Evolutionary conservation across 1,284 basidiomycete species (phyloP).

Genomic region (Moesziomyces sp.): DNA sequence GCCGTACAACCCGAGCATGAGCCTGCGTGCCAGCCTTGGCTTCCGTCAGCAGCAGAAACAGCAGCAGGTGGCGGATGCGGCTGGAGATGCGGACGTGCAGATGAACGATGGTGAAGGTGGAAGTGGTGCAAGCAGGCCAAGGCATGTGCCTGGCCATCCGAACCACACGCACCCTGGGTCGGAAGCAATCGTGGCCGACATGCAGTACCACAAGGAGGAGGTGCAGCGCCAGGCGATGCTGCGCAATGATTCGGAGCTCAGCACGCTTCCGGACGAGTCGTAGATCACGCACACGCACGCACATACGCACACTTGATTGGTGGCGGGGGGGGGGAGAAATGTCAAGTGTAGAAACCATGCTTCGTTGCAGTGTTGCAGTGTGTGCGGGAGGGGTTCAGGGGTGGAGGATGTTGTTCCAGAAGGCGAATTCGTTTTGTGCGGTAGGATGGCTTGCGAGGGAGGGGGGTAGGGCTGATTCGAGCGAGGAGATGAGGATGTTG

Average conservation of each 20-base stretch:
- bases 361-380: neutral
- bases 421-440: slow-evolving; percentile 46
- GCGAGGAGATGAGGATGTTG: neutral
- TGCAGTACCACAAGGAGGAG: slow-evolving; percentile 55
- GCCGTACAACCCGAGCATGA: slow-evolving; percentile 45
- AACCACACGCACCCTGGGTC: slow-evolving; percentile 54
- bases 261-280: slow-evolving; percentile 30
- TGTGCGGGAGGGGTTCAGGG: neutral
- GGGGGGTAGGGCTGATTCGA: slow-evolving; percentile 6
- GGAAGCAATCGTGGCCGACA: slow-evolving; percentile 51
- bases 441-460: slow-evolving; percentile 3
- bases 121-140: slow-evolving; percentile 3
- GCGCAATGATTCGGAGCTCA: slow-evolving; percentile 36
- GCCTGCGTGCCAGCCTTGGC: slow-evolving; percentile 25
- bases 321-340: no score
- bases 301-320: no score
- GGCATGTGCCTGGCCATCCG: slow-evolving; percentile 39
- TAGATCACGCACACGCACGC: neutral
- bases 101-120: neutral
- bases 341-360: neutral
- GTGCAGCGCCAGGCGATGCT: slow-evolving; percentile 53
- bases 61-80: slow-evolving; percentile 1
- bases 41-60: slow-evolving; percentile 34
- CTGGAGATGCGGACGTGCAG: neutral
- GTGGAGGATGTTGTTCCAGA: slow-evolving; percentile 26